phyloP scores from a whole-genome alignment of 345 rosid species.

The Linum trigynum region DNA sequence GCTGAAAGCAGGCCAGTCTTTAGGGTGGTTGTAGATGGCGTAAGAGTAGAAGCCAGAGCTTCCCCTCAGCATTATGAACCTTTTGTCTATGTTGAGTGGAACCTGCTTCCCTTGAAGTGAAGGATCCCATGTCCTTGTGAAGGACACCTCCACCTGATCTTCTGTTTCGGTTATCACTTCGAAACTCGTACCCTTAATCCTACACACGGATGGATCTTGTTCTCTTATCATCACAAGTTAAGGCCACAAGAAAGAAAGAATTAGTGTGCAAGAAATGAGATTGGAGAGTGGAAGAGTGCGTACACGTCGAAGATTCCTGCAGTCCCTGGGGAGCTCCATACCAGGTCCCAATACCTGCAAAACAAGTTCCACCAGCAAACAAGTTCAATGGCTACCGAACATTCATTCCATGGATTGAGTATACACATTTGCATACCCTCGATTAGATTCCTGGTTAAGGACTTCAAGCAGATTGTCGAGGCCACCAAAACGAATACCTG shows the following conservation, averaged over 20 bases:
- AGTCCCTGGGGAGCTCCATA: conserved; percentile 1
- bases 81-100: conserved; percentile 8
- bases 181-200: conserved; percentile 6
- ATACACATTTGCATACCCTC: not conserved
- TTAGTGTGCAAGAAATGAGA: not conserved
- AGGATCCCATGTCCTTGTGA: conserved; percentile 3
- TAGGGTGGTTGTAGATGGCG: conserved; percentile 5
- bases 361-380: not conserved
- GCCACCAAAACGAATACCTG: not conserved
- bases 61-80: not conserved
- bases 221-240: not conserved
- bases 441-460: not conserved
- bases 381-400: too few species aligned
- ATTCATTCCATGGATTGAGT: too few species aligned
- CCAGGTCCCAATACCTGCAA: conserved; percentile 6
- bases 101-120: conserved; percentile 3
- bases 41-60: conserved; percentile 7
- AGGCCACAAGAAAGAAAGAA: not conserved
- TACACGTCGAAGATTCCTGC: conserved; percentile 4
- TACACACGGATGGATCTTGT: not conserved
- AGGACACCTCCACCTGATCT: conserved; percentile 8
- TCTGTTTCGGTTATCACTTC: conserved; percentile 7
- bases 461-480: not conserved
- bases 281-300: not conserved
- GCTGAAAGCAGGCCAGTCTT: conserved; percentile 9